A percentile compares a stretch with the other conserved stretches of the same genome.
These are phyloP conservation scores for Daldinia sp. DNA, from an alignment of 2,329 filamentous ascomycete species.

Conservation along the genomic window DNA sequence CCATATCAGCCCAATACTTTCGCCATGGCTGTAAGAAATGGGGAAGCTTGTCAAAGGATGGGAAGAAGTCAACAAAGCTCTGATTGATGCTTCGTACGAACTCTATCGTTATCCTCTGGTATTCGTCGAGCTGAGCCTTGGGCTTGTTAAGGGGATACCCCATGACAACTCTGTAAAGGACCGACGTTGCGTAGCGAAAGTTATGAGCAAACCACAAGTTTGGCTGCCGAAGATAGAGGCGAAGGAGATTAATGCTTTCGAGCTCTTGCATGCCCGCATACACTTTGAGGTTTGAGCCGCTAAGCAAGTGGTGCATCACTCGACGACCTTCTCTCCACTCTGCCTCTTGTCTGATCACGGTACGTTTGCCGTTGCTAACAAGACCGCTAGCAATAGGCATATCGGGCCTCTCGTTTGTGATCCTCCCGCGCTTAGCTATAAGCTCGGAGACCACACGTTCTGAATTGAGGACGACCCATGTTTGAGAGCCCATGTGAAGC, in stretches of 20 bases:
- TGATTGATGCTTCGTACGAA: constrained; percentile 49
- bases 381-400: constrained; percentile 50
- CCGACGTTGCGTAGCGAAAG: constrained; percentile 52
- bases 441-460: constrained; percentile 50
- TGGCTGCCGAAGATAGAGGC: constrained; percentile 47
- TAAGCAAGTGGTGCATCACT: constrained; percentile 51
- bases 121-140: constrained; percentile 47
- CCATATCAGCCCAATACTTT: constrained; percentile 46
- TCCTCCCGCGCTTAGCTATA: constrained; percentile 48
- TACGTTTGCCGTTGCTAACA: constrained; percentile 47
- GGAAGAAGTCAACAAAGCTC: constrained; percentile 52
- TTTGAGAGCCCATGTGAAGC: constrained; percentile 46
- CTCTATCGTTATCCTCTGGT: constrained; percentile 48
- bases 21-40: constrained; percentile 47
- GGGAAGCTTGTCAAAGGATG: constrained; percentile 46
- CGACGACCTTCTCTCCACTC: constrained; percentile 50
- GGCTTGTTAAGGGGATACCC: constrained; percentile 47
- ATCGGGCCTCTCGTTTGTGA: constrained; percentile 47
- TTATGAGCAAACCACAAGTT: constrained; percentile 50
- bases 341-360: constrained; percentile 42
- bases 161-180: constrained; percentile 49
- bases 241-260: constrained; percentile 49
- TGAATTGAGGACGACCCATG: constrained; percentile 54
- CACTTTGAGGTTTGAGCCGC: constrained; percentile 46
- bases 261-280: constrained; percentile 49